phyloP scores from a whole-genome alignment of 345 rosid genomes.

The Eucalyptus grandis region DNA sequence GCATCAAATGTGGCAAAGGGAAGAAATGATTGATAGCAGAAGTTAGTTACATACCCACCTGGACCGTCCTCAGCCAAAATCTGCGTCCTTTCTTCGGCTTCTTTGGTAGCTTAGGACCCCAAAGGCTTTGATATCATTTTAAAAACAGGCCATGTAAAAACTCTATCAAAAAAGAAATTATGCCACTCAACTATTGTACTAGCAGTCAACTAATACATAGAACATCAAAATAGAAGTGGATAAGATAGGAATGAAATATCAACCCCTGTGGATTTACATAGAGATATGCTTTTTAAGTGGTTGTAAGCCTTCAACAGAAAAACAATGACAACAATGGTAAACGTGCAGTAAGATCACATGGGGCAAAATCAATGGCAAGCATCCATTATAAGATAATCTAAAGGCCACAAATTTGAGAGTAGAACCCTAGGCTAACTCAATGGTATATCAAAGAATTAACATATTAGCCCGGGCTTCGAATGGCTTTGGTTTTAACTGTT shows the following conservation, averaged over 20 bases:
- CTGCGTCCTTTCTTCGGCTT: slow-evolving; percentile 69
- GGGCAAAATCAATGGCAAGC: background rate
- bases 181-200: background rate
- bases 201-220: background rate
- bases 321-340: background rate
- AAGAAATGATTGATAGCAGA: background rate
- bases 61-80: slow-evolving; percentile 47
- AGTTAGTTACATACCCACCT: slow-evolving; percentile 35
- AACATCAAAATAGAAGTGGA: background rate
- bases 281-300: background rate
- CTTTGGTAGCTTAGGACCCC: slow-evolving; percentile 30
- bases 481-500: background rate
- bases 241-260: background rate
- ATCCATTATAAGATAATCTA: too few relatives aligned
- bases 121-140: background rate
- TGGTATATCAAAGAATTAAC: background rate
- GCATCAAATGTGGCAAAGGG: background rate
- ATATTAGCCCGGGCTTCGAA: background rate
- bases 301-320: background rate
- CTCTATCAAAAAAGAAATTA: background rate
- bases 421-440: background rate
- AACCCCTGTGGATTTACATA: background rate
- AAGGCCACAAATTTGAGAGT: too few relatives aligned
- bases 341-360: background rate
- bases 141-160: background rate